Evolutionary conservation across 768 basidiomycete genomes (phyloP), one percentile per base, ranked within the genome.

Genomic region (Mrakia hoshinonis): DNA sequence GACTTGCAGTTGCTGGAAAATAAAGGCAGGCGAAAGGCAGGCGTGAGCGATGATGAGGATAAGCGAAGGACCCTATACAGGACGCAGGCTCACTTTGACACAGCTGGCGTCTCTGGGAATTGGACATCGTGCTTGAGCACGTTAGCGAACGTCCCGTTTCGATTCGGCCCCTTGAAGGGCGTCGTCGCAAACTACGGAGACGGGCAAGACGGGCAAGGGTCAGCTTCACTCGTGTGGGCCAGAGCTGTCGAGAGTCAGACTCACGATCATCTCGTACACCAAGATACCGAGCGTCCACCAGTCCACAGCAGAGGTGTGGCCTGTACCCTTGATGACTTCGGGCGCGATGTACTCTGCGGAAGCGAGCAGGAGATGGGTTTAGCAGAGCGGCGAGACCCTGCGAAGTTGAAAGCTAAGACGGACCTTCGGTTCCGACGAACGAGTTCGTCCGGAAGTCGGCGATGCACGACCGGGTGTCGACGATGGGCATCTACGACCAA

Each of bases 221-320:
- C 62, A 46, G 34, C 36, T 22, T 67, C 64, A 58, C n/a, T 9
- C 22, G 34, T n/a, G 29, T 31, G 29, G 15, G 29, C 3, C 4
- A 51, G 31, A 36, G n/a, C n/a, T n/a, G n/a, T n/a, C 43, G 34
- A n/a, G 7, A 52, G n/a, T n/a, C 9, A 38, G n/a, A 12, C 80
- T 74, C 63, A 80, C 81, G 39, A 81, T 80, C 81, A 96, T 96
- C 82, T 99, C 96, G 83, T 93, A 96, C 77, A 98, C 91, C 77
- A 99, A 86, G 77, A 98, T 97, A 48, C 96, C 96, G 63, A 97
- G 83, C 39, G 96, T 98, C 96, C 92, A 94, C 95, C 95, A 99
- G 81, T 99, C 96, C 65, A 99, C 96, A 18, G 95, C 94, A 73
- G 92, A 92, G 47, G 94, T 96, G 81, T 99, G 96, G 22, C 96